Evolutionary conservation across 2,329 filamentous ascomycete species (phyloP), one percentile per base, ranked within the genome.

Genomic region (Penicillium glabrum): DNA sequence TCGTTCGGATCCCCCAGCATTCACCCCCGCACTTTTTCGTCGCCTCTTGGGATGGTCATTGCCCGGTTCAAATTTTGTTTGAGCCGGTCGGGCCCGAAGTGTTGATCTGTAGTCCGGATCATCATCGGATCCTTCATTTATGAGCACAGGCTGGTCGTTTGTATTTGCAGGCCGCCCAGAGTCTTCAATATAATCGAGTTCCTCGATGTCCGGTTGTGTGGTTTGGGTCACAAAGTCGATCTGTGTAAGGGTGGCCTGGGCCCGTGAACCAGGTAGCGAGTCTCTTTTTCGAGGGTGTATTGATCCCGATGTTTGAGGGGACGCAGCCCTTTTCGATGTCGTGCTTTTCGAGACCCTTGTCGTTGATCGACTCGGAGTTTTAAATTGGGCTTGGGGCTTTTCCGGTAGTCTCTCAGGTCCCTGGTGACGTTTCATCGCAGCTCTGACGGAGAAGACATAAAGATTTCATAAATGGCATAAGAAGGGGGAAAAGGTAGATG

Each of bases 191-290:
- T 74, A 74, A 39, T 72, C 64, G n/a, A 73, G 64, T 29, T 69
- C 58, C 6, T 69, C 67, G 43, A 70, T 57, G 48, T 67, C 63
- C 33, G 26, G 44, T 41, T 60, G 58, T 57, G 59, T 51, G 49
- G 60, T 39, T 53, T 63, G 67, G 2, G 68, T 68, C 46, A 75
- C 72, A 50, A 72, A 77, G 37, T 73, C 74, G 48, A 78, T 74
- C 55, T 78, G 75, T 1, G 75, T 78, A 16, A 78, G 67, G 0
- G 75, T 78, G 2, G 72, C 69, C 46, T 78, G 75, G 14, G 67
- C 69, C 8, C 51, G 60, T 16, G 64, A 61, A 45, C 56, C 61
- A n/a, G 60, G 47, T 5, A 66, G 23, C 5, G 63, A 59, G 16
- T 19, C 58, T 45, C 60, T 62, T 47, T 65, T 70, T 35, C 51